Evolutionary conservation across 2,329 filamentous ascomycete genomes (phyloP).

Genomic region (Cercospora sp.): DNA sequence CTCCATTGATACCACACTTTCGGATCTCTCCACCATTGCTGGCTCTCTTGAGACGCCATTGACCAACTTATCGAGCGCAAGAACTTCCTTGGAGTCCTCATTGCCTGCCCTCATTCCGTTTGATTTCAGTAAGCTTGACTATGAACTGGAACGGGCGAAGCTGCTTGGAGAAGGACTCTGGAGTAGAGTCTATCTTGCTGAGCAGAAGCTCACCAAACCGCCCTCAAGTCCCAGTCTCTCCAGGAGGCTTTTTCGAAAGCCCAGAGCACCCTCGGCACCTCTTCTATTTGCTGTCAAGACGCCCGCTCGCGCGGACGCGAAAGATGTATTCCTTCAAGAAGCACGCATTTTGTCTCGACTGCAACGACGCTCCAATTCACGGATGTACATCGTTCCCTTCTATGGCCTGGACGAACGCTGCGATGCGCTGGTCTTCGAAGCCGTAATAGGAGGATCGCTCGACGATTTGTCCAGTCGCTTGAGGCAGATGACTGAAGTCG

Average conservation of each 20-base stretch:
- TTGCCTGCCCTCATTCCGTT: conserved; percentile 23
- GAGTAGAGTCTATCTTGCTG: conserved; percentile 40
- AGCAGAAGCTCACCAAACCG: conserved; percentile 27
- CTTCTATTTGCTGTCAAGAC: conserved; percentile 38
- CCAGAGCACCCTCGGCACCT: conserved; percentile 20
- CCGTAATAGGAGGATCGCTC: conserved; percentile 36
- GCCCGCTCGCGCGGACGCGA: conserved; percentile 36
- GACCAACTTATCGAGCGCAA: conserved; percentile 23
- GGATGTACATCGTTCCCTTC: conserved; percentile 37
- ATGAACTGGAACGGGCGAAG: conserved; percentile 37
- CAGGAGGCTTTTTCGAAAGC: conserved; percentile 19
- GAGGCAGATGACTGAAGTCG: conserved; percentile 36
- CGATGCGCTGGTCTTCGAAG: conserved; percentile 37
- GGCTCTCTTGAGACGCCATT: conserved; percentile 21
- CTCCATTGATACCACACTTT: conserved; percentile 20
- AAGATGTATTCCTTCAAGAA: conserved; percentile 39
- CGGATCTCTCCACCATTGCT: conserved; percentile 20
- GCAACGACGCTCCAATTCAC: conserved; percentile 25
- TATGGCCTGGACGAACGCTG: conserved; percentile 37
- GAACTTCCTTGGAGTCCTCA: conserved; percentile 23
- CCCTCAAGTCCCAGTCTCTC: conserved; percentile 22
- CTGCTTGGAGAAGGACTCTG: conserved; percentile 40
- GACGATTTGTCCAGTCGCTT: conserved; percentile 34
- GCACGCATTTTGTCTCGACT: conserved; percentile 38
- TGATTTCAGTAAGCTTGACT: conserved; percentile 35